Evolutionary conservation across 2,329 filamentous ascomycete species (phyloP).

Genomic region (Aaosphaeria pasadenensis): DNA sequence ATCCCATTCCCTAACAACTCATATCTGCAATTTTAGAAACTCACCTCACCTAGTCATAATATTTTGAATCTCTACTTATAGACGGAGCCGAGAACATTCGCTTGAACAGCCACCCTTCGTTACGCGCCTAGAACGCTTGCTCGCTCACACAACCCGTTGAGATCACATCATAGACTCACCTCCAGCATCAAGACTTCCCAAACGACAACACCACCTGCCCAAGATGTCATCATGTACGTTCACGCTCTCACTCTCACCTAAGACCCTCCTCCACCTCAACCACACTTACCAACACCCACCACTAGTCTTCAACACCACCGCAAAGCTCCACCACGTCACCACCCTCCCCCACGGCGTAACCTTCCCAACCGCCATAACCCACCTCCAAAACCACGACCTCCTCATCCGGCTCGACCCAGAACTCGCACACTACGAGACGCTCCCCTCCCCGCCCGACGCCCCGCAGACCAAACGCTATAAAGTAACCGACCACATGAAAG

Average conservation of each 20-base stretch:
- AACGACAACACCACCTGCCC: background rate
- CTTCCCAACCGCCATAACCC: slow-evolving; percentile 15
- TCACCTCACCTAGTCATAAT: too few species aligned
- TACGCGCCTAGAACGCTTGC: too few species aligned
- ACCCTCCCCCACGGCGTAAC: slow-evolving; percentile 24
- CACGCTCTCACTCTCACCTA: too few species aligned
- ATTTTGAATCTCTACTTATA: too few species aligned
- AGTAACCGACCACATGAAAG: slow-evolving; percentile 37
- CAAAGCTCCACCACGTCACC: slow-evolving; percentile 31
- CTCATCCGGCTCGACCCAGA: slow-evolving; percentile 37
- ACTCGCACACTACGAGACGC: slow-evolving; percentile 27
- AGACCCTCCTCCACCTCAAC: background rate
- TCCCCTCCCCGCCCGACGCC: slow-evolving; percentile 15
- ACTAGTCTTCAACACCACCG: slow-evolving; percentile 30
- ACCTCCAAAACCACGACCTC: slow-evolving; percentile 35
- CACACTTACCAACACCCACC: background rate
- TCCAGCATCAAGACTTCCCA: background rate
- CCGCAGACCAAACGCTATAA: slow-evolving; percentile 33
- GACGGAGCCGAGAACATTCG: too few species aligned
- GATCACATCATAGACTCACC: background rate
- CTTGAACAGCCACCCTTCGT: too few species aligned
- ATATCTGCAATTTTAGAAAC: too few species aligned
- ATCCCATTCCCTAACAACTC: too few species aligned
- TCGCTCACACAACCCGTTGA: background rate
- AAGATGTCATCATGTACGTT: too few species aligned